Evolutionary conservation across 768 basidiomycete species (phyloP).

Genomic region (Clavulina sp.): DNA sequence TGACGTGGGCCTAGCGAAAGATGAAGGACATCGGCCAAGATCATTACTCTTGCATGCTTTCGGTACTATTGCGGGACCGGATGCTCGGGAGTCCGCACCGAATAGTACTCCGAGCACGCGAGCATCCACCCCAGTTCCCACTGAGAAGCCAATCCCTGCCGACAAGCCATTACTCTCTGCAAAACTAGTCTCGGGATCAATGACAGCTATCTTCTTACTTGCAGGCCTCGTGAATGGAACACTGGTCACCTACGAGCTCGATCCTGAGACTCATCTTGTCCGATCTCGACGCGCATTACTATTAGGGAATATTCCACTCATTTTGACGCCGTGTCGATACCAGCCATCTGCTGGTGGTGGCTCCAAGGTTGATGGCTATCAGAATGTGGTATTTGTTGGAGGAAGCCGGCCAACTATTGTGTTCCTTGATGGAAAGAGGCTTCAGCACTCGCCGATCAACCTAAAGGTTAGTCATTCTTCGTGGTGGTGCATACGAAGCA

Average conservation of each 20-base stretch:
- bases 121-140: too few relatives aligned
- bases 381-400: constrained; percentile 45
- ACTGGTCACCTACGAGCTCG: constrained; percentile 37
- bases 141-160: too few relatives aligned
- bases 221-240: constrained; percentile 64
- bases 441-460: constrained; percentile 54
- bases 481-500: background rate
- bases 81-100: too few relatives aligned
- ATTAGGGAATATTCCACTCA: constrained; percentile 40
- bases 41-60: constrained; percentile 43
- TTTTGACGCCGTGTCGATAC: constrained; percentile 32
- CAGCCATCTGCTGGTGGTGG: too few relatives aligned
- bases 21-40: constrained; percentile 24
- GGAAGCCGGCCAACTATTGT: constrained; percentile 55
- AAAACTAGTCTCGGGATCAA: too few relatives aligned
- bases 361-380: constrained; percentile 33
- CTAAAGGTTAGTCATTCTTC: constrained; percentile 36
- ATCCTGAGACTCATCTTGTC: constrained; percentile 3
- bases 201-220: constrained; percentile 30
- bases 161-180: too few relatives aligned
- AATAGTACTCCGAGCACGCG: too few relatives aligned
- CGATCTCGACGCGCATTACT: constrained; percentile 17
- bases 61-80: too few relatives aligned
- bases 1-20: background rate
- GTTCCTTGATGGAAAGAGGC: constrained; percentile 43